Evolutionary conservation across 495 filamentous ascomycete species (phyloP).

Genomic region (Endocarpon pusillum): DNA sequence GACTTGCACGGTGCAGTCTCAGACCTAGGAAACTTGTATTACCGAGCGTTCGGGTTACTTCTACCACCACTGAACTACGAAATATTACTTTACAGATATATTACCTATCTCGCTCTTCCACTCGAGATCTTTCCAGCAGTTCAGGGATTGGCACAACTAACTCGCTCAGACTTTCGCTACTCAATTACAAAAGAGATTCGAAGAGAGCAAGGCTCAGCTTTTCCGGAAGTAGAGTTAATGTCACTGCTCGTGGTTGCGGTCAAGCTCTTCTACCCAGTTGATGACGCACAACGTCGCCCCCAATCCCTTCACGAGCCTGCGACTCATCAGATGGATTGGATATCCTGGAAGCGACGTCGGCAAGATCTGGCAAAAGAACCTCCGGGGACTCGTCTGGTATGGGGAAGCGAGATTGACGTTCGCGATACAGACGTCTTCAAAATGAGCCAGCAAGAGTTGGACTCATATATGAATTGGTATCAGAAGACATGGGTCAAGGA

Average conservation of each 20-base stretch:
- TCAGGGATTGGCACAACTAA: too few species aligned
- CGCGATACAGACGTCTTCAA: constrained; percentile 49
- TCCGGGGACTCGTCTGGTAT: constrained; percentile 14
- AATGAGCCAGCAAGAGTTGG: constrained; percentile 51
- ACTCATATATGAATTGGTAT: constrained; percentile 82
- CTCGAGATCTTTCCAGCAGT: constrained; percentile 52
- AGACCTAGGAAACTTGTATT: constrained; percentile 42
- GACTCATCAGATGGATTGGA: constrained; percentile 50
- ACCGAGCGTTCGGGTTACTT: constrained; percentile 45
- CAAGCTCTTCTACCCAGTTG: constrained; percentile 66
- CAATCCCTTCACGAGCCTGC: constrained; percentile 39
- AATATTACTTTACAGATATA: constrained; percentile 47
- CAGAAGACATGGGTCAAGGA: constrained; percentile 53
- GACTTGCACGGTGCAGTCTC: constrained; percentile 46
- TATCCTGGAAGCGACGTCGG: constrained; percentile 43
- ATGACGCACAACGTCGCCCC: constrained; percentile 40
- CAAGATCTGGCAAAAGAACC: constrained; percentile 16
- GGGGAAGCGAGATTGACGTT: constrained; percentile 30
- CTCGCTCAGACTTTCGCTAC: too few species aligned
- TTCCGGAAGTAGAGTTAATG: constrained; percentile 60
- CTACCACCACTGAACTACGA: constrained; percentile 58
- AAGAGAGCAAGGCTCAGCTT: too few species aligned
- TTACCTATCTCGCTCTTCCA: constrained; percentile 65
- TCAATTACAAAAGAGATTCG: too few species aligned
- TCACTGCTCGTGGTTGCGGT: constrained; percentile 56